Percentiles rank a stretch among this genome's conserved stretches.
Conservation (phyloP, 2,329 filamentous ascomycete genomes). For the Dothideomycetes sp. region DNA sequence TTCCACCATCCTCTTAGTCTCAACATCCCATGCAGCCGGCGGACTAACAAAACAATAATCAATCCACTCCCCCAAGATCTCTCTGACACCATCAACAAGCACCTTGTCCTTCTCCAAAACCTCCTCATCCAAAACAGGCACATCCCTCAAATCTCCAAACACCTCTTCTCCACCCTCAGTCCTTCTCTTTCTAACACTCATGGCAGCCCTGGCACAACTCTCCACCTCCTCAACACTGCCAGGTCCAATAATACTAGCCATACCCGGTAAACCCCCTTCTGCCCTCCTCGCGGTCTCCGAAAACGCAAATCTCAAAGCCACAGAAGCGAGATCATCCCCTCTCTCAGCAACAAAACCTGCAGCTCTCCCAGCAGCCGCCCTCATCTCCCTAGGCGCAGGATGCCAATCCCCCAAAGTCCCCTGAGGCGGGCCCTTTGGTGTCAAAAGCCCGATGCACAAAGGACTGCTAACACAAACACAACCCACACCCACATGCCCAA, state of each 20-base stretch:
- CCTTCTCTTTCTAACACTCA: not conserved
- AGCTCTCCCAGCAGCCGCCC: slow-evolving; percentile 4
- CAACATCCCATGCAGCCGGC: slow-evolving; percentile 6
- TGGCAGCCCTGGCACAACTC: slow-evolving; percentile 7
- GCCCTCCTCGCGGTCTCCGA: not conserved
- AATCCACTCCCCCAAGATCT: slow-evolving; percentile 11
- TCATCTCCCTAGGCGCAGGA: slow-evolving; percentile 11
- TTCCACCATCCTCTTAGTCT: slow-evolving; percentile 8
- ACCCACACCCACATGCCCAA: slow-evolving; percentile 6
- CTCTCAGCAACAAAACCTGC: not conserved
- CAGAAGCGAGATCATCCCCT: slow-evolving; percentile 2
- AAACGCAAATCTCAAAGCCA: slow-evolving; percentile 13
- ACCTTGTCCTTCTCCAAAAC: slow-evolving; percentile 1
- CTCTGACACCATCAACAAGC: slow-evolving; percentile 6
- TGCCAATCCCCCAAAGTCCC: slow-evolving; percentile 13
- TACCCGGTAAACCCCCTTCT: not conserved
- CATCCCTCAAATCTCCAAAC: slow-evolving; percentile 3
- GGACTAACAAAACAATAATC: slow-evolving; percentile 12
- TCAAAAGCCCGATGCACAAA: slow-evolving; percentile 13
- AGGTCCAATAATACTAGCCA: slow-evolving; percentile 9
- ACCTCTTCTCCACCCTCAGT: not conserved
- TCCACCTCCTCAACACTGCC: slow-evolving; percentile 9
- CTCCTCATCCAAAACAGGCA: not conserved
- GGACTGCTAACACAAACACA: slow-evolving; percentile 11
- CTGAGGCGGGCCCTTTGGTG: slow-evolving; percentile 9